phyloP scores from a whole-genome alignment of 2,329 filamentous ascomycete genomes.

The Ophiosphaerella herpotricha region DNA sequence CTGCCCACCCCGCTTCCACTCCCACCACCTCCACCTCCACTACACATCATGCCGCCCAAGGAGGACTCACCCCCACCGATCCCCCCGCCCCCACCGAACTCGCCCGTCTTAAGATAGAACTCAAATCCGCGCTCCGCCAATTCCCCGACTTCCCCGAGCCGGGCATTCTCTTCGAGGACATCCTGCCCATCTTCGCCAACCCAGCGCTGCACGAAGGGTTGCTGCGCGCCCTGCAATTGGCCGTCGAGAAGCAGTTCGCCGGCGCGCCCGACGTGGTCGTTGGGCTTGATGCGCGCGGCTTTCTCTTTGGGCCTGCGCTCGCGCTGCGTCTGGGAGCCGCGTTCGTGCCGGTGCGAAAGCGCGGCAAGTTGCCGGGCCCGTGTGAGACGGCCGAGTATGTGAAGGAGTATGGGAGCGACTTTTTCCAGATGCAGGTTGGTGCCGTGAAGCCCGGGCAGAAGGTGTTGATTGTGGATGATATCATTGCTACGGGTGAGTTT shows the following conservation, averaged over 20 bases:
- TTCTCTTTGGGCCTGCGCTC: conserved; percentile 89
- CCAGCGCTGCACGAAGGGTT: conserved; percentile 74
- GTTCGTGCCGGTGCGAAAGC: conserved; percentile 93
- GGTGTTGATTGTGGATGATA: conserved; percentile 93
- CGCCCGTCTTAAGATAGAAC: conserved; percentile 64
- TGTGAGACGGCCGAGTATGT: conserved; percentile 83
- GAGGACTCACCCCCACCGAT: conserved; percentile 55
- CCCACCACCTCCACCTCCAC: conserved; percentile 33
- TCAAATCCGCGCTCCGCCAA: conserved; percentile 76
- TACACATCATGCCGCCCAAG: conserved; percentile 50
- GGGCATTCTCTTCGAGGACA: conserved; percentile 96
- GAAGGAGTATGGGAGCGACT: conserved; percentile 96
- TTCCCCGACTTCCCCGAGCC: conserved; percentile 90
- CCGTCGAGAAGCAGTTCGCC: conserved; percentile 69
- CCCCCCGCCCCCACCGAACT: conserved; percentile 57
- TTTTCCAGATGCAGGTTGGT: conserved; percentile 93
- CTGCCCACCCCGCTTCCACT: conserved; percentile 24
- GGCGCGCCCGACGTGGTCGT: conserved; percentile 83
- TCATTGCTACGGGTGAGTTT: conserved; percentile 89
- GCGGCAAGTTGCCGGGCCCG: conserved; percentile 91
- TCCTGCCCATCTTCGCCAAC: conserved; percentile 91
- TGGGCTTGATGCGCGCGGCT: conserved; percentile 90
- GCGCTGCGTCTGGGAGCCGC: conserved; percentile 80
- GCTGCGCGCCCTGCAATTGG: conserved; percentile 81
- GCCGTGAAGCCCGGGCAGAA: conserved; percentile 84